These are phyloP conservation scores for Leccinum pallidistipes DNA, from an alignment of 1,284 basidiomycete species.

Conservation along the genomic window DNA sequence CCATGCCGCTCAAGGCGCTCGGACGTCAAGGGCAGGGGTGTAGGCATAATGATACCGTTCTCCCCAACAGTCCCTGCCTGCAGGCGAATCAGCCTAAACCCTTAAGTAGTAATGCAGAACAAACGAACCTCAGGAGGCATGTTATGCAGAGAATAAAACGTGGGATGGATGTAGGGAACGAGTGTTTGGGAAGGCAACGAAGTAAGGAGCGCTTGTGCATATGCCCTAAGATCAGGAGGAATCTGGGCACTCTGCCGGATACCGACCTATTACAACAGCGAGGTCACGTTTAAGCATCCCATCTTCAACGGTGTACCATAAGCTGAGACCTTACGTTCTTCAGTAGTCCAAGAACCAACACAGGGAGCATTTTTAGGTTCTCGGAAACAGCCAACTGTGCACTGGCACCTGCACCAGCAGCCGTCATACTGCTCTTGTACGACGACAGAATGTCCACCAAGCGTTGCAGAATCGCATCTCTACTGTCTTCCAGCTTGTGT, in stretches of 20 bases:
- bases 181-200: conserved; percentile 90
- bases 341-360: conserved; percentile 85
- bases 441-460: conserved; percentile 88
- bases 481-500: conserved; percentile 91
- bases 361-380: conserved; percentile 93
- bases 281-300: conserved; percentile 3
- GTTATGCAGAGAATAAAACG: conserved; percentile 95
- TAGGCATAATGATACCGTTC: conserved; percentile 79
- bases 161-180: conserved; percentile 92
- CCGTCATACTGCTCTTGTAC: conserved; percentile 97
- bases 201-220: conserved; percentile 91
- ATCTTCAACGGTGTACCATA: not conserved
- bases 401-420: conserved; percentile 87
- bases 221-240: conserved; percentile 93
- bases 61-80: conserved; percentile 83
- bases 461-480: conserved; percentile 90
- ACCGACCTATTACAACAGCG: conserved; percentile 61
- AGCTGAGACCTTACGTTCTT: conserved; percentile 75
- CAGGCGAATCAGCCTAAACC: conserved; percentile 13
- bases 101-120: not conserved
- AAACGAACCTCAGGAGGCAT: conserved; percentile 85
- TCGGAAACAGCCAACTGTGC: conserved; percentile 92
- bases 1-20: conserved; percentile 95
- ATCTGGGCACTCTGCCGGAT: conserved; percentile 95
- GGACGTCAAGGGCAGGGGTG: conserved; percentile 88